These are phyloP conservation scores for Puccinia hordei DNA, from an alignment of 1,284 basidiomycete genomes.

Conservation along the genomic window DNA sequence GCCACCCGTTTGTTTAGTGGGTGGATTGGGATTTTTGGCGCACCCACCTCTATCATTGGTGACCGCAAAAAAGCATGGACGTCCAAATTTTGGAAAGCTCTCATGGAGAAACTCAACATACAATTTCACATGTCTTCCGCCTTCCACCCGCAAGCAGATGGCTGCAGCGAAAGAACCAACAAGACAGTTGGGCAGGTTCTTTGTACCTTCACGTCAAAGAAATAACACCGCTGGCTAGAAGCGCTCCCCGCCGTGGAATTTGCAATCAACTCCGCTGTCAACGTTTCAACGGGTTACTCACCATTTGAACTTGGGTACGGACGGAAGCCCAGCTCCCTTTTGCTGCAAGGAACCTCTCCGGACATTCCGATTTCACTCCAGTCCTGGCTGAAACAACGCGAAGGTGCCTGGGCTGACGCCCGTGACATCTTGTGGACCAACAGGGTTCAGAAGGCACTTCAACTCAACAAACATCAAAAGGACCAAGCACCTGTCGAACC, in stretches of 20 bases:
- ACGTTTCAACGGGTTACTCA: conserved; percentile 50
- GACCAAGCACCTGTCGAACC: not conserved
- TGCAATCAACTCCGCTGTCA: conserved; percentile 34
- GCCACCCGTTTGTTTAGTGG: not conserved
- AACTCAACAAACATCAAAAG: not conserved
- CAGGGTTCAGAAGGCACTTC: not conserved
- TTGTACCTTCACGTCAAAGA: conserved; percentile 52
- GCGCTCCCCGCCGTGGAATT: conserved; percentile 34
- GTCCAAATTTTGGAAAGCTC: conserved; percentile 54
- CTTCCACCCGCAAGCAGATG: conserved; percentile 55
- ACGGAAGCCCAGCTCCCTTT: not conserved
- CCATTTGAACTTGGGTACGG: conserved; percentile 52
- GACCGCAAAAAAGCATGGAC: conserved; percentile 56
- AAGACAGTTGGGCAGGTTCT: conserved; percentile 58
- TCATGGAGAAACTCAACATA: not conserved
- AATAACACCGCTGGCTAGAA: conserved; percentile 53
- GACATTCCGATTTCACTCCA: not conserved
- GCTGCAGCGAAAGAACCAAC: conserved; percentile 52
- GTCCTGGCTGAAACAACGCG: not conserved
- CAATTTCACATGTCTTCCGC: not conserved
- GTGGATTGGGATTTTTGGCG: conserved; percentile 35
- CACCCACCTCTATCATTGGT: conserved; percentile 54
- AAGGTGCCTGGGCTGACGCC: not conserved
- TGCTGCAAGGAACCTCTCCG: conserved; percentile 49
- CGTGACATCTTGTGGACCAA: not conserved